Base-by-base conservation (phyloP, 306 rosid species). In the Quercus suber region DNA sequence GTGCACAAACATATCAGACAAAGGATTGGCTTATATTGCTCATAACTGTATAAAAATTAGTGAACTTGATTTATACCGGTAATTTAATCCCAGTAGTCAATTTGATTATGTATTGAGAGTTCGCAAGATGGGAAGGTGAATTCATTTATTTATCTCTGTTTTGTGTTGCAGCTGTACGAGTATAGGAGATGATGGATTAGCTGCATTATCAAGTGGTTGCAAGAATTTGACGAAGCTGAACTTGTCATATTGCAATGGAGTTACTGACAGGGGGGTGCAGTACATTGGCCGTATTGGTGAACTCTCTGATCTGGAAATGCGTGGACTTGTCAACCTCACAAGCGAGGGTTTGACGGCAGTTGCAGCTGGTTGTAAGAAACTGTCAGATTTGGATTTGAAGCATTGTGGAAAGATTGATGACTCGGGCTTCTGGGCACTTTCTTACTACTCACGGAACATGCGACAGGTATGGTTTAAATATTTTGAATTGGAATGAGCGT, bases 1-100 rank as follows among this genome's bases (percentile, higher is more conserved):
- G 58, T 90, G 94, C 86, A 83, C 84, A 61, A 86, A 90, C 83
- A 83, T 90, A 84, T 80, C 94, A 57, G 89, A 90, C 87, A 83
- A 79, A 25, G 94, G 94, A 74, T 81, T 90, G 86, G 87, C 79
- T 14, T 81, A 88, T 80, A 84, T 90, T 55, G 92, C 89, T 70
- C 76, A 51, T 75, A 90, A 81, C 83, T 90, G 90, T 81, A 79
- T 82, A 73, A 83, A 84, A 64, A 53, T 90, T 79, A 55, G 52
- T 65, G 94, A 90, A 79, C 90, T 90, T 60, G 94, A 90, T 82
- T 89, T 90, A 75, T 90, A 88, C 78, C 92, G 94, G 94, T 90
- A 90, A 81, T 70, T 65, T 53, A 73, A 73, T 72, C 60, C 64
- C 28, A 20, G 3, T 4, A 53, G 51, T 79, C 72, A 27, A 53